phyloP scores from a whole-genome alignment of 371 early-diverging fungal species.

The Mucor indicus region DNA sequence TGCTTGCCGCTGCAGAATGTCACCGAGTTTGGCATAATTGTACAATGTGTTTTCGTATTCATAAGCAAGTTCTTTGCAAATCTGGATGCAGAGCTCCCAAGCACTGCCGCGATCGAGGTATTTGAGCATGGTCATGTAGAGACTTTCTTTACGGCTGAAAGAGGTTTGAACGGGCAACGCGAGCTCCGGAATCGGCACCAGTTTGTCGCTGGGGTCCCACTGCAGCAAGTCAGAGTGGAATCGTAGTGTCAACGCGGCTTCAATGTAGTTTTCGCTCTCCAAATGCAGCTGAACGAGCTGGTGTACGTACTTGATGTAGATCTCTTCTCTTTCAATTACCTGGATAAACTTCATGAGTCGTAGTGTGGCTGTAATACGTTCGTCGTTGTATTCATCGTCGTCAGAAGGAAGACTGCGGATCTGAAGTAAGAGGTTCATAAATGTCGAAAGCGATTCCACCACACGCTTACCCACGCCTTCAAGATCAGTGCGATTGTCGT shows the following conservation, averaged over 20 bases:
- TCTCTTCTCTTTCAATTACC: conserved; percentile 59
- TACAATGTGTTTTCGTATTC: conserved; percentile 56
- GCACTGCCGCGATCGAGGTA: conserved; percentile 64
- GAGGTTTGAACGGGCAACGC: conserved; percentile 52
- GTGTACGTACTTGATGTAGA: conserved; percentile 75
- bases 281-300: conserved; percentile 62
- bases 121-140: conserved; percentile 58
- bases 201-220: conserved; percentile 56
- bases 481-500: conserved; percentile 18
- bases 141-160: conserved; percentile 65
- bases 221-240: conserved; percentile 67
- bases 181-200: conserved; percentile 51
- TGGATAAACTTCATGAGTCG: conserved; percentile 66
- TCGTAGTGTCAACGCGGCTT: conserved; percentile 69
- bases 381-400: conserved; percentile 62
- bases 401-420: conserved; percentile 59
- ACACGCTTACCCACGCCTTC: conserved; percentile 32
- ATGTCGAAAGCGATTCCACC: conserved; percentile 52
- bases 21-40: conserved; percentile 58
- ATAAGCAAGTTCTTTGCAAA: conserved; percentile 59
- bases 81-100: conserved; percentile 70
- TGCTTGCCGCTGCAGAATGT: conserved; percentile 57
- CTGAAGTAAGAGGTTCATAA: conserved; percentile 54
- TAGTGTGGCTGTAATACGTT: conserved; percentile 60
- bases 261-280: conserved; percentile 56